Evolutionary conservation across 495 filamentous ascomycete genomes (phyloP), one percentile per base, ranked within the genome.

Genomic region (Neurospora discreta): DNA sequence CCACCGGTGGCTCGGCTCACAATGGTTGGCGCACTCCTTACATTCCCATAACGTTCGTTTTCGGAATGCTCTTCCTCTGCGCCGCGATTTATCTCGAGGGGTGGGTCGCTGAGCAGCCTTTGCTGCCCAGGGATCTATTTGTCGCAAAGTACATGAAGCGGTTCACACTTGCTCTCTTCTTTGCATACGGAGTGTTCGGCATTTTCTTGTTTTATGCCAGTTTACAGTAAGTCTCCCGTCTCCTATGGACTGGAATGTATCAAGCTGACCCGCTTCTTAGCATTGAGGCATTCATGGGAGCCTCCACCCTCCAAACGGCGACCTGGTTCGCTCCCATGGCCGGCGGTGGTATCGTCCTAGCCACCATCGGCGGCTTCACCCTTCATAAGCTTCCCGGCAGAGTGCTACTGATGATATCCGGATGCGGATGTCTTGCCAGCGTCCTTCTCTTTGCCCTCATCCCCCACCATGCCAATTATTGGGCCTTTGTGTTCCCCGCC

Each of bases 321-420:
- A 91, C 90, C 7, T 97, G 92, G 91, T 92, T 90, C 71, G 83
- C 85, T 1, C 93, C 93, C 2, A 90, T 95, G 85, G 91, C 88
- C 13, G 78, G 89, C 0, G 93, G 92, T 10, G 93, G 93, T 16
- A 85, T 90, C 70, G 83, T 94, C 52, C 86, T 97, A 52, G 87
- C 90, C 23, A 86, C 88, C 0, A 78, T 86, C 3, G 93, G 93
- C 44, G 93, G 93, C 4, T 87, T 93, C 71, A 86, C 95, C 30
- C 84, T 96, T 15, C 93, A 97, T 77, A 84, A 89, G 26, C 80
- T 97, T 30, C 86, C 90, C 0, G 92, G 92, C 23, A 91, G 89
- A 7, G 75, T 92, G 11, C 78, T 96, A 15, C 86, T 95, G 76
- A 75, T 90, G 39, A 84, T 94, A 42, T 90, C 91, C 7, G 88